Conservation (phyloP, 78 protist genomes). For the Diacronema lutheri region DNA sequence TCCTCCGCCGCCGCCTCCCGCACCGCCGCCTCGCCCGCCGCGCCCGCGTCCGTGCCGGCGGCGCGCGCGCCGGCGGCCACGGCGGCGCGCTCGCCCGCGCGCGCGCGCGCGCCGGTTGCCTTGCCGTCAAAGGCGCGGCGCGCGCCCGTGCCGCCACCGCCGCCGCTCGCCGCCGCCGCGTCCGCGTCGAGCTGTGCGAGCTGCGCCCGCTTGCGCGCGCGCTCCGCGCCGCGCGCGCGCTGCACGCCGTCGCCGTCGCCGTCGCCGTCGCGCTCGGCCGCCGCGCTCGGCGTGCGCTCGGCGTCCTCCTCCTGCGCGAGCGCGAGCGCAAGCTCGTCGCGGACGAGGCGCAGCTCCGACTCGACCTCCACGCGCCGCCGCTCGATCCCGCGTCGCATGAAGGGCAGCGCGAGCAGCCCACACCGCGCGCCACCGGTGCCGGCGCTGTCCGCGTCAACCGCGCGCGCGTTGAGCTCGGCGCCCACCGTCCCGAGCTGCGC, state of each 20-base stretch:
- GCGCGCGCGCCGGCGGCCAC: not conserved
- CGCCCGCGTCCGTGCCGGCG: not conserved
- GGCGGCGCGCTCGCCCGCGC: not conserved
- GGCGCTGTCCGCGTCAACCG: no score
- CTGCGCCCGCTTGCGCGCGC: no score
- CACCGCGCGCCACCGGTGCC: no score
- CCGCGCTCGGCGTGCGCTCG: no score
- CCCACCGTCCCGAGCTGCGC: no score
- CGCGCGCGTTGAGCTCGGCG: no score
- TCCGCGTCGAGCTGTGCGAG: no score
- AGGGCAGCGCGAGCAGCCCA: not conserved
- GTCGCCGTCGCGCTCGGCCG: not conserved
- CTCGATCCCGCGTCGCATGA: constrained; percentile 7
- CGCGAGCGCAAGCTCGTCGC: no score
- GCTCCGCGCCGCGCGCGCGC: no score
- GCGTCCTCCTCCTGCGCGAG: no score
- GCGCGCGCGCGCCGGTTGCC: not conserved
- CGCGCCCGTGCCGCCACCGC: not conserved
- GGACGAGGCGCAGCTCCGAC: not conserved
- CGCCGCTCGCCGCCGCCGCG: no score
- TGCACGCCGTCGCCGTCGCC: no score
- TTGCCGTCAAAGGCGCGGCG: not conserved
- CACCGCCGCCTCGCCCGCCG: not conserved
- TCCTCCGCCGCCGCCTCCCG: not conserved
- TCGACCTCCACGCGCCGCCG: not conserved